phyloP scores from a whole-genome alignment of 1,284 basidiomycete genomes.

The Apiotrichum sp. region DNA sequence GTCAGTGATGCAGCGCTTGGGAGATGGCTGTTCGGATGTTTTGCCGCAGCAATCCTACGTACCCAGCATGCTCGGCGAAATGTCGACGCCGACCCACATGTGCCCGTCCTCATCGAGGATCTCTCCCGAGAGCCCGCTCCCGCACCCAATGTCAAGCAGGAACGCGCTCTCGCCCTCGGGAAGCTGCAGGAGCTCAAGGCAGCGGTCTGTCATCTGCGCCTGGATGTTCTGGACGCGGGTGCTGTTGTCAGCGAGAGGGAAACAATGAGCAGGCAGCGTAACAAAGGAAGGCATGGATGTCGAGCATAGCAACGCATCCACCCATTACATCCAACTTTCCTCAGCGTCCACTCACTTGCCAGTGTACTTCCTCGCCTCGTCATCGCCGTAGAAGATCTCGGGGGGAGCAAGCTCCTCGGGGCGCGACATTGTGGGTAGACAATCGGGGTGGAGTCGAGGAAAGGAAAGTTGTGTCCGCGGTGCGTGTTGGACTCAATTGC shows the following conservation, averaged over 20 bases:
- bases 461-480: not conserved
- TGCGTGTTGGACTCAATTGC: too few relatives aligned
- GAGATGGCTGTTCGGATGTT: too few relatives aligned
- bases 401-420: slow-evolving; percentile 95
- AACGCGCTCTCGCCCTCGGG: slow-evolving; percentile 68
- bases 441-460: not conserved
- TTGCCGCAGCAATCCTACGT: slow-evolving; percentile 30
- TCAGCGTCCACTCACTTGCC: slow-evolving; percentile 61
- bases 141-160: slow-evolving; percentile 94
- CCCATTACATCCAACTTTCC: not conserved
- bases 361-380: slow-evolving; percentile 94
- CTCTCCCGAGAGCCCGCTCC: slow-evolving; percentile 95
- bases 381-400: slow-evolving; percentile 96
- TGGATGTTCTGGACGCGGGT: slow-evolving; percentile 94
- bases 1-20: too few relatives aligned
- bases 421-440: slow-evolving; percentile 64
- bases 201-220: slow-evolving; percentile 94
- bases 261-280: too few relatives aligned
- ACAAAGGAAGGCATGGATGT: too few relatives aligned
- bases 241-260: slow-evolving; percentile 3
- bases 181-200: slow-evolving; percentile 81
- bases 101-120: slow-evolving; percentile 88
- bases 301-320: too few relatives aligned
- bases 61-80: slow-evolving; percentile 96
- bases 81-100: slow-evolving; percentile 89